phyloP scores from a whole-genome alignment of 345 rosid species.

The Linum tenue region DNA sequence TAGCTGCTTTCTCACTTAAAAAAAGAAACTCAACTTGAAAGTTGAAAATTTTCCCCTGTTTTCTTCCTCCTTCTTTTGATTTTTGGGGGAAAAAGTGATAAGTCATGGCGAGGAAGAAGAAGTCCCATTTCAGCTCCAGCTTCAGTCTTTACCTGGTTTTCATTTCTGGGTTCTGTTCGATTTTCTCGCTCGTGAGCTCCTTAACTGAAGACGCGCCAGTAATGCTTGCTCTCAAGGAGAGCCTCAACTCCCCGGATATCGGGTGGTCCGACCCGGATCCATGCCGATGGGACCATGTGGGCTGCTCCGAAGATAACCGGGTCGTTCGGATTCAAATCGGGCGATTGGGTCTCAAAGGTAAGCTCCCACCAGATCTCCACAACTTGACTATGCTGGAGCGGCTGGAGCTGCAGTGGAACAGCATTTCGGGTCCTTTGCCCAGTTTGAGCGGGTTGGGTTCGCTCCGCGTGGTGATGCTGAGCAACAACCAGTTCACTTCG shows the following conservation, averaged over 20 bases:
- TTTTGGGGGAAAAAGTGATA: background rate
- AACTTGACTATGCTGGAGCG: background rate
- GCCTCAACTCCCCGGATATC: background rate
- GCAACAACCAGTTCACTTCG: background rate
- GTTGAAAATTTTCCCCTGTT: too few relatives aligned
- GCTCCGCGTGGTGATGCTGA: background rate
- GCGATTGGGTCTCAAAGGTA: background rate
- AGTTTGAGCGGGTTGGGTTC: background rate
- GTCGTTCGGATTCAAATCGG: constrained; percentile 6
- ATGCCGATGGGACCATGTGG: background rate
- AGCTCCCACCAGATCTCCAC: background rate
- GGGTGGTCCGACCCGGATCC: constrained; percentile 8
- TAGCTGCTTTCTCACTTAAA: too few relatives aligned
- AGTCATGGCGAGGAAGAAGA: background rate
- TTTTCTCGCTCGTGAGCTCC: background rate
- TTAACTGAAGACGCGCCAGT: background rate
- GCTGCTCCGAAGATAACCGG: background rate
- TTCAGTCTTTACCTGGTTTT: background rate
- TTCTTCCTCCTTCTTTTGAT: too few relatives aligned
- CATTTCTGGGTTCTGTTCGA: background rate
- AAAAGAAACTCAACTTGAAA: too few relatives aligned
- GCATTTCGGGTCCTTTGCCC: constrained; percentile 1
- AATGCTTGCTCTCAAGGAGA: background rate
- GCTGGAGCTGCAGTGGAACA: background rate
- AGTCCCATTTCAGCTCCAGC: background rate